phyloP scores from a whole-genome alignment of 2,329 filamentous ascomycete species.

The Aspergillus sp. region DNA sequence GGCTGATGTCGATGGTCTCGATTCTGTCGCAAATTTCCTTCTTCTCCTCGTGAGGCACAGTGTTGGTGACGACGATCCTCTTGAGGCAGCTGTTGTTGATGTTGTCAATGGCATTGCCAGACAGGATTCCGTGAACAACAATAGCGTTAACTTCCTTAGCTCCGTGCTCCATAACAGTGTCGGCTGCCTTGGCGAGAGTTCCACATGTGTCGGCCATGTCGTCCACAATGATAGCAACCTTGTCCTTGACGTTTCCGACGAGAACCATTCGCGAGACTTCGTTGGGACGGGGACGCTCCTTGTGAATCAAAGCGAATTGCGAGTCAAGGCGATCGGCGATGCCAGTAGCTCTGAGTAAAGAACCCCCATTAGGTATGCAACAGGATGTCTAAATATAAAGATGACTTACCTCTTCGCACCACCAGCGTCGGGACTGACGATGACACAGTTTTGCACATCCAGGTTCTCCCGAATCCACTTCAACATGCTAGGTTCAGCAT shows the following conservation, averaged over 20 bases:
- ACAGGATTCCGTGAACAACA: slow-evolving; percentile 89
- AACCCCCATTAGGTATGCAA: not conserved
- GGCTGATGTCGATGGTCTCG: slow-evolving; percentile 86
- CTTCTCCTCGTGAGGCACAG: slow-evolving; percentile 76
- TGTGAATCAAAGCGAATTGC: slow-evolving; percentile 91
- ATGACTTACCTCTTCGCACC: slow-evolving; percentile 73
- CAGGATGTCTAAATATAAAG: not conserved
- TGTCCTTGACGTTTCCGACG: slow-evolving; percentile 88
- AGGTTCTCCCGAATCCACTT: slow-evolving; percentile 89
- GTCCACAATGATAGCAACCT: slow-evolving; percentile 92
- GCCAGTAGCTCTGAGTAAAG: slow-evolving; percentile 63
- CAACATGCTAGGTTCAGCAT: slow-evolving; percentile 87
- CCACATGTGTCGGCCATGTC: slow-evolving; percentile 98
- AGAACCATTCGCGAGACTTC: slow-evolving; percentile 92
- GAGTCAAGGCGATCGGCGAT: slow-evolving; percentile 90
- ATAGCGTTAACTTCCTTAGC: slow-evolving; percentile 88
- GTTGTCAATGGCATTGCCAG: slow-evolving; percentile 80
- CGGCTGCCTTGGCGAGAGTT: slow-evolving; percentile 80
- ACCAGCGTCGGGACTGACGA: slow-evolving; percentile 57
- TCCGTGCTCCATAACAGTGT: slow-evolving; percentile 80
- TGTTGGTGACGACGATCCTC: slow-evolving; percentile 86
- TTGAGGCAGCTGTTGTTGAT: slow-evolving; percentile 73
- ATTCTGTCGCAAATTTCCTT: slow-evolving; percentile 72
- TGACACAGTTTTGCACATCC: slow-evolving; percentile 76
- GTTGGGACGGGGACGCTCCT: slow-evolving; percentile 86